Conservation (phyloP, 2,329 filamentous ascomycete species). For the Aspergillus chevalieri region DNA sequence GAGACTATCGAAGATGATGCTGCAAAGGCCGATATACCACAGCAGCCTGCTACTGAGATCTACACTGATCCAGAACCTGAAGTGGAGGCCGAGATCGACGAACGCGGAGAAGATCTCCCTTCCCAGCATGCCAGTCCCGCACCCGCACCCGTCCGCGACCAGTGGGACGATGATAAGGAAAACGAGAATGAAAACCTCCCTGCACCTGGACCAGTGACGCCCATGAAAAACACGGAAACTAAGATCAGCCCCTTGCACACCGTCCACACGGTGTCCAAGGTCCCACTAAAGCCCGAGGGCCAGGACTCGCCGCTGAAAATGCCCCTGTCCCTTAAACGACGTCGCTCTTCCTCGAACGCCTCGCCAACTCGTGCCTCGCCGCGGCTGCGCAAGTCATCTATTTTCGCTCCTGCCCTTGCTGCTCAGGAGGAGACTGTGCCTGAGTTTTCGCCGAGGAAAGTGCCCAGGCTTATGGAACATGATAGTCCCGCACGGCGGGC, state of each 20-base stretch:
- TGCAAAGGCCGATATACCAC: background rate
- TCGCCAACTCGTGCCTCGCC: conserved; percentile 30
- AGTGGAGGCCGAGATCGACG: conserved; percentile 3
- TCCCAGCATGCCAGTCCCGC: conserved; percentile 43
- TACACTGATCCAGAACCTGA: conserved; percentile 4
- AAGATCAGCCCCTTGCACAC: conserved; percentile 43
- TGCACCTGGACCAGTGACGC: conserved; percentile 17
- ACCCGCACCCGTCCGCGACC: conserved; percentile 17
- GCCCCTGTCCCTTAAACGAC: conserved; percentile 36
- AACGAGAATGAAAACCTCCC: conserved; percentile 16
- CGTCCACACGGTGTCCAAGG: conserved; percentile 71
- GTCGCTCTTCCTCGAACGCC: conserved; percentile 48
- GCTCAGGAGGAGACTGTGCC: conserved; percentile 13
- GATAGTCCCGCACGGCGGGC: conserved; percentile 15
- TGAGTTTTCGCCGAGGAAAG: conserved; percentile 24
- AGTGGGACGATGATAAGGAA: conserved; percentile 36
- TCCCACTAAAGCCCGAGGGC: conserved; percentile 64
- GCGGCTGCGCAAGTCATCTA: conserved; percentile 18
- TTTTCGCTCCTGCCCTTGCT: conserved; percentile 9
- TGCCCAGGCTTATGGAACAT: conserved; percentile 12
- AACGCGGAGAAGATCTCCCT: conserved; percentile 52
- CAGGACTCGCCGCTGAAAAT: conserved; percentile 43
- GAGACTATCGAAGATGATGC: conserved; percentile 1
- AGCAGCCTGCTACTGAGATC: conserved; percentile 13
- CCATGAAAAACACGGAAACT: conserved; percentile 52